Evolutionary conservation across 345 rosid genomes (phyloP), one percentile per base, ranked within the genome.

Genomic region (Xanthoceras sorbifolium): DNA sequence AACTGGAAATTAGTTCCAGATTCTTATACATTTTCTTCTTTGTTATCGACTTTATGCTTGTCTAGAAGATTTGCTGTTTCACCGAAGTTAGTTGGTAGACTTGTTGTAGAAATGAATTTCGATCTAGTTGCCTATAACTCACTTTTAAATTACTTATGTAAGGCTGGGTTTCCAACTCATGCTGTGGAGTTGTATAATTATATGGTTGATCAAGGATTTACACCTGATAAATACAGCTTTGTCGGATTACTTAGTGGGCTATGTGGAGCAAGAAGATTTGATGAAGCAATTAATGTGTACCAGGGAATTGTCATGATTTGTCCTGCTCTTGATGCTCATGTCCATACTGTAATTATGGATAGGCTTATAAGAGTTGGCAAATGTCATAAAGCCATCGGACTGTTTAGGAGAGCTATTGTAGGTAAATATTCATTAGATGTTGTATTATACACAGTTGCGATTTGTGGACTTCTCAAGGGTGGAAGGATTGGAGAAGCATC

Each of bases 361-460:
- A 76, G 85, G 84, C 92, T 90, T 60, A 72, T 90, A 40, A 81
- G 77, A 82, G 78, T 32, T 69, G 91, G 93, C 44, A 64, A 83
- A 65, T 87, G 69, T 82, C 62, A 73, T 70, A 79, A 18, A 20
- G 94, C 97, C 50, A 64, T 87, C 11, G 63, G 48, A 68, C 82
- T 87, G 82, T 90, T 93, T 78, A 81, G 83, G 65, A 75, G 75
- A 72, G 91, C 89, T 62, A 18, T 82, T 20, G 8, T 36, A 69
- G 72, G 90, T 80, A 83, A 87, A 63, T 78, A 76, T 71, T 79
- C 87, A 44, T 71, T 90, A 59, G 97, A 91, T 85, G 89, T 77
- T 75, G 88, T 90, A 52, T 85, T 92, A 50, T 91, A 85, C 77
- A 85, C 90, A 57, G 89, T 85, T 73, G 94, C 88, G 40, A 90